These are phyloP conservation scores for Ogataea philodendri DNA, from an alignment of 805 yeast genomes.

Conservation along the genomic window DNA sequence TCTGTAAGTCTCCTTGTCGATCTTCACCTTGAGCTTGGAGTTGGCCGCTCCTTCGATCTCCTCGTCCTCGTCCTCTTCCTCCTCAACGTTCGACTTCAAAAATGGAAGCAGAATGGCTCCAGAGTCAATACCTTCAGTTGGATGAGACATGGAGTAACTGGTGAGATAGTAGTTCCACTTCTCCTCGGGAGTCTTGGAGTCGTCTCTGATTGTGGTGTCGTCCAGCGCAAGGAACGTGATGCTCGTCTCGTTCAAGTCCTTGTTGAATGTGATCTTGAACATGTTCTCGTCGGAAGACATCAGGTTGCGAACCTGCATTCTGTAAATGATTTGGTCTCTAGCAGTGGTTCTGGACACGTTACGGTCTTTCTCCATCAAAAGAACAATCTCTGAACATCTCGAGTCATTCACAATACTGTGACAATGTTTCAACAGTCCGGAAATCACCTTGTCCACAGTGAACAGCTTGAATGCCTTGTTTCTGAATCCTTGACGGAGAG, in stretches of 20 bases:
- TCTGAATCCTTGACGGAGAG: slow-evolving; percentile 90
- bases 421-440: slow-evolving; percentile 78
- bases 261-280: slow-evolving; percentile 81
- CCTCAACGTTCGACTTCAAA: slow-evolving; percentile 55
- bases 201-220: slow-evolving; percentile 78
- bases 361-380: slow-evolving; percentile 82
- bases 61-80: slow-evolving; percentile 40
- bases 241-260: slow-evolving; percentile 47
- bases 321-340: slow-evolving; percentile 83
- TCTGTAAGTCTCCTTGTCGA: slow-evolving; percentile 75
- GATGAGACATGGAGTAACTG: slow-evolving; percentile 89
- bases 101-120: slow-evolving; percentile 78
- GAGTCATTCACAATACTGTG: slow-evolving; percentile 79
- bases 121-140: slow-evolving; percentile 92
- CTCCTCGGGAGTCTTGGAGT: slow-evolving; percentile 62
- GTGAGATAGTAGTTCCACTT: slow-evolving; percentile 93
- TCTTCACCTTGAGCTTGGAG: slow-evolving; percentile 72
- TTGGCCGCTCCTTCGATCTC: slow-evolving; percentile 59
- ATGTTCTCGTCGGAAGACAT: slow-evolving; percentile 84
- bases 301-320: slow-evolving; percentile 79
- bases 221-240: slow-evolving; percentile 85
- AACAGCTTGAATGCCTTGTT: slow-evolving; percentile 90
- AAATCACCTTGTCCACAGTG: slow-evolving; percentile 90
- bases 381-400: slow-evolving; percentile 75
- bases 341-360: slow-evolving; percentile 62